Evolutionary conservation across 1,284 basidiomycete genomes (phyloP), one percentile per base, ranked within the genome.

Genomic region (Ganoderma lingzhi): DNA sequence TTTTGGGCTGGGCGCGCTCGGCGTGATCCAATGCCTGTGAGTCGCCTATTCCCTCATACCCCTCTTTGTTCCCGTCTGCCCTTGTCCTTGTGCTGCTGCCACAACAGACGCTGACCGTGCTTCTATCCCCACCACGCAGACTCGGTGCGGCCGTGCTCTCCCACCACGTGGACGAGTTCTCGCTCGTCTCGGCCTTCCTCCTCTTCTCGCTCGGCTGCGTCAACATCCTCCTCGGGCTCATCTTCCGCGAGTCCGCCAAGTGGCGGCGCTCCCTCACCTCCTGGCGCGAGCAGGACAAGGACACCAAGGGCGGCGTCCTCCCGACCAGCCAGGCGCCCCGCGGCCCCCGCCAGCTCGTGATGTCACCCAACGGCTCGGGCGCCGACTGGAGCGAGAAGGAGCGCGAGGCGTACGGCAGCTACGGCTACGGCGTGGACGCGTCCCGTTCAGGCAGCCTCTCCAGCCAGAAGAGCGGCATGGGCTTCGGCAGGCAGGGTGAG

Each of bases 1-100:
- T 62, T 95, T 96, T 76, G 94, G 95, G 60, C 85, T 96, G n/a
- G 94, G 94, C 64, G 88, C 93, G 55, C 85, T 96, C 35, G 95
- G 95, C 48, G 86, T 95, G 71, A 93, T 96, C 80, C 92, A 97
- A 82, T 88, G 90, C 79, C 84, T 96, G 67, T 69, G 39, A 28
- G 67, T 69, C 14, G 35, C 37, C 35, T 10, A 42, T 63, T 35
- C 19, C 17, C 10, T 41, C 62, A 9, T 14, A 2, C 42, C 12
- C n/a, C 48, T n/a, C 45, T 48, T 23, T 28, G n/a, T 32, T 41
- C 45, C 19, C 19, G 19, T 32, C 9, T 39, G 32, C 32, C 35
- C 35, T 35, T 8, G 35, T 35, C 35, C 35, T 35, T 35, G 48
- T 51, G 48, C 28, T 14, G n/a, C 35, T 32, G 19, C 51, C n/a